Evolutionary conservation across 352 stramenopile genomes (phyloP).

Genomic region (Saprolegnia parasitica): DNA sequence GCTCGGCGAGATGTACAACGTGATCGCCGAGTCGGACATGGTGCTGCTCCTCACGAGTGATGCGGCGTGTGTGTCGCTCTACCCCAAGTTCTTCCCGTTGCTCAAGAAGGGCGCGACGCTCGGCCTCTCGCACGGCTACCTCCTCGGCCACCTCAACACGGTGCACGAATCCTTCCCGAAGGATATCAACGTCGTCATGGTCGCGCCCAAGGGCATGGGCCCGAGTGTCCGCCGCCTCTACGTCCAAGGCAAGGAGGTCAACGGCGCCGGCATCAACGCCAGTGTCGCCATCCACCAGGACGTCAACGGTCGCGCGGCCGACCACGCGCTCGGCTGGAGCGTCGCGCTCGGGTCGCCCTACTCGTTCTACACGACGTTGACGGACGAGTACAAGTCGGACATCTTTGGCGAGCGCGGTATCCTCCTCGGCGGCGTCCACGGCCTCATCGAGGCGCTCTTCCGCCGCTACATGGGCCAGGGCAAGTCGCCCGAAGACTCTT

Average conservation of each 20-base stretch:
- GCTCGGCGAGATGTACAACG: slow-evolving; percentile 94
- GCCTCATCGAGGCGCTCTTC: slow-evolving; percentile 97
- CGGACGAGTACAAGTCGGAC: slow-evolving; percentile 97
- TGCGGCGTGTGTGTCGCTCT: slow-evolving; percentile 91
- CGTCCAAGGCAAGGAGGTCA: slow-evolving; percentile 97
- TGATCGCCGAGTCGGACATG: slow-evolving; percentile 95
- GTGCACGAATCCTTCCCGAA: slow-evolving; percentile 93
- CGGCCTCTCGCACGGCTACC: slow-evolving; percentile 95
- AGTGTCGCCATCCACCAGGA: slow-evolving; percentile 96
- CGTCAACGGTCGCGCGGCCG: slow-evolving; percentile 88
- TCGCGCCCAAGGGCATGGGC: slow-evolving; percentile 98
- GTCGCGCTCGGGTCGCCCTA: slow-evolving; percentile 96
- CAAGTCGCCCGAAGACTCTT: slow-evolving; percentile 93
- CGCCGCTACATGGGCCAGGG: slow-evolving; percentile 93
- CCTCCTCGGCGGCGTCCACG: slow-evolving; percentile 95
- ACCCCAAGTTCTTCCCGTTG: slow-evolving; percentile 95
- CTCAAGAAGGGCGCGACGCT: slow-evolving; percentile 95
- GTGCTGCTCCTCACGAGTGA: slow-evolving; percentile 97
- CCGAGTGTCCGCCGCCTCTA: slow-evolving; percentile 95
- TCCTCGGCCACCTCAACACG: slow-evolving; percentile 95
- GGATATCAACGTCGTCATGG: slow-evolving; percentile 97
- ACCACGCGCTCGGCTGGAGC: slow-evolving; percentile 95
- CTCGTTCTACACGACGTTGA: slow-evolving; percentile 96
- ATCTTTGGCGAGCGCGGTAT: slow-evolving; percentile 98
- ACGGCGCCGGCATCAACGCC: slow-evolving; percentile 96